These are phyloP conservation scores for Blastobotrys peoriensis DNA, from an alignment of 805 yeast species.

Conservation along the genomic window DNA sequence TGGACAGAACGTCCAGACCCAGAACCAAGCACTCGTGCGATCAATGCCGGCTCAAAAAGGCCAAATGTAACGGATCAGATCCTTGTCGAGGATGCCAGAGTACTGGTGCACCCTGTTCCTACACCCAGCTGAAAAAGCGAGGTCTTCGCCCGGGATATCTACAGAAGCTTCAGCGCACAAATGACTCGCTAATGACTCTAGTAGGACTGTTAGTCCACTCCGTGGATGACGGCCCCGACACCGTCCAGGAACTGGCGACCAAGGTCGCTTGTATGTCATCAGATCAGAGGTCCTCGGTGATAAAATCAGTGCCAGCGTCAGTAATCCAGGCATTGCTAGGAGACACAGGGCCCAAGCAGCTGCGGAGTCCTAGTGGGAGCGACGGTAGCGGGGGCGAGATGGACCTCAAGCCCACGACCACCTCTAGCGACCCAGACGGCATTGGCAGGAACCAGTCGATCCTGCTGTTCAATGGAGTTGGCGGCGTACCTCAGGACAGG, in stretches of 20 bases:
- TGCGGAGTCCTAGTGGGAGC: neutral
- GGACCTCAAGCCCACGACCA: too few relatives aligned
- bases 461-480: neutral
- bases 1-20: slow-evolving; percentile 1
- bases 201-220: slow-evolving; percentile 6
- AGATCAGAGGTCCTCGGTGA: neutral
- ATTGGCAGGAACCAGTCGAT: neutral
- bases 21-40: slow-evolving; percentile 13
- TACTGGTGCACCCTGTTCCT: slow-evolving; percentile 1
- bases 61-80: slow-evolving; percentile 9
- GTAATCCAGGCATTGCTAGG: slow-evolving; percentile 1
- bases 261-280: neutral
- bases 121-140: slow-evolving; percentile 11
- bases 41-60: slow-evolving; percentile 9
- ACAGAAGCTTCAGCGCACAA: slow-evolving; percentile 11
- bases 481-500: neutral
- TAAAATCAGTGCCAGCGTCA: neutral
- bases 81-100: slow-evolving; percentile 10
- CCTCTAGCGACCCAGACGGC: neutral
- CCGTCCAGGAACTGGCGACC: neutral
- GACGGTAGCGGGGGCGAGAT: neutral
- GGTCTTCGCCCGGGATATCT: slow-evolving; percentile 11
- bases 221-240: slow-evolving; percentile 6
- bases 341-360: neutral
- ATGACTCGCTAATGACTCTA: slow-evolving; percentile 8